phyloP scores from a whole-genome alignment of 352 stramenopile genomes.

The Phytopythium kandeliae region DNA sequence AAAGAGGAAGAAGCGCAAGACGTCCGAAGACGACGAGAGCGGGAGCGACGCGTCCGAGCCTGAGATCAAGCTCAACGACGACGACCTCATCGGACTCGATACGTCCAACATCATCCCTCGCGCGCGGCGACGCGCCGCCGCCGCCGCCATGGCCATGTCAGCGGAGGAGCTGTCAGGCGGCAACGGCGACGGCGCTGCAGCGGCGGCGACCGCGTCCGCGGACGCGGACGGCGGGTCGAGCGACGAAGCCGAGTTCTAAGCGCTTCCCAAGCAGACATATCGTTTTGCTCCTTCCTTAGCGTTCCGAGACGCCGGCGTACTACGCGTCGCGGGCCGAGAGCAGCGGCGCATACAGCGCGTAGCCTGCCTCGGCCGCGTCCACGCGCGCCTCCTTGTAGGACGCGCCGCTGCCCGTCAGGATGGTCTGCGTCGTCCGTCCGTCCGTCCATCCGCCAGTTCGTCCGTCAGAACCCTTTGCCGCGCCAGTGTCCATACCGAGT shows the following conservation, averaged over 20 bases:
- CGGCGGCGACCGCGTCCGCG: conserved; percentile 16
- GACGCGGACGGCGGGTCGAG: conserved; percentile 80
- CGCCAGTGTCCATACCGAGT: too few relatives aligned
- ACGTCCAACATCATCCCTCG: conserved; percentile 85
- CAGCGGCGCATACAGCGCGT: conserved; percentile 34
- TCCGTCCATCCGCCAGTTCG: neutral
- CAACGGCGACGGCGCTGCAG: conserved; percentile 7
- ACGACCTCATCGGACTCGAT: conserved; percentile 81
- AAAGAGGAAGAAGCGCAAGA: conserved; percentile 69
- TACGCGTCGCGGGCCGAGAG: conserved; percentile 6
- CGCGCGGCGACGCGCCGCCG: conserved; percentile 57
- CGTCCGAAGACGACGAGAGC: conserved; percentile 52
- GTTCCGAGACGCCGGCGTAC: too few relatives aligned
- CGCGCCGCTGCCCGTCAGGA: conserved; percentile 35
- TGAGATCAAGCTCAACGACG: conserved; percentile 81
- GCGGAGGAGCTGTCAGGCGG: conserved; percentile 44
- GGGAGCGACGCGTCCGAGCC: conserved; percentile 61
- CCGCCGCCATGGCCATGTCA: conserved; percentile 59
- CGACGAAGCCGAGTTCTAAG: conserved; percentile 84
- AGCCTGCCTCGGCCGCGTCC: conserved; percentile 46
- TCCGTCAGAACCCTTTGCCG: too few relatives aligned
- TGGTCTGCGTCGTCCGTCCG: conserved; percentile 12
- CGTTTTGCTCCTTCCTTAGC: too few relatives aligned
- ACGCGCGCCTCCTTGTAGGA: conserved; percentile 62
- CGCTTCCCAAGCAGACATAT: too few relatives aligned